Conservation (phyloP, 495 filamentous ascomycete species). For the Aspergillus conjunctus region DNA sequence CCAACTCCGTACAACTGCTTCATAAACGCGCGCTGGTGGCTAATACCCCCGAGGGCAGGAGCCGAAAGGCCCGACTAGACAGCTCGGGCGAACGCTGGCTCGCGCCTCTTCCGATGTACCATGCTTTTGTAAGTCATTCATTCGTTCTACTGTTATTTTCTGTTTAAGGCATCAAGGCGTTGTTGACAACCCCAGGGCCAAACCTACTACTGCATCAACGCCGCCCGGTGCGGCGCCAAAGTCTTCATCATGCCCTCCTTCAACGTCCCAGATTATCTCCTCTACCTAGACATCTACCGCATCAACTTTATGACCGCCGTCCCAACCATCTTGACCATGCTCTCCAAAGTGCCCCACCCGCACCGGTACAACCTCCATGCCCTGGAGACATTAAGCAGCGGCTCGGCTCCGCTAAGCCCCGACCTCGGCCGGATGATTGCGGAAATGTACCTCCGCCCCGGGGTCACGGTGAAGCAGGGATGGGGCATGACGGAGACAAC, state of each 20-base stretch:
- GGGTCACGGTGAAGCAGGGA: conserved; percentile 13
- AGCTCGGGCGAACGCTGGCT: conserved; percentile 14
- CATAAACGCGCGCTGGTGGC: conserved; percentile 6
- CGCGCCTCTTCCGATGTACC: conserved; percentile 11
- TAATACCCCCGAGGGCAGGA: background rate
- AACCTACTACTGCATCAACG: conserved; percentile 20
- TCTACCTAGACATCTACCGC: conserved; percentile 17
- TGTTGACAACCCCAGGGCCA: conserved; percentile 8
- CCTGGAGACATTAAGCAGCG: conserved; percentile 11
- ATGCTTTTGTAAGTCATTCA: conserved; percentile 7
- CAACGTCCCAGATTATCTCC: conserved; percentile 6
- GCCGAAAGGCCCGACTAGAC: conserved; percentile 5
- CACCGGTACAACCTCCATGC: conserved; percentile 9
- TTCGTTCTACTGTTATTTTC: background rate
- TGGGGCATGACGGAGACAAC: conserved; percentile 15
- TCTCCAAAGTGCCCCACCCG: conserved; percentile 7
- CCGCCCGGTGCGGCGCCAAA: conserved; percentile 15
- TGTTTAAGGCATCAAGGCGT: background rate
- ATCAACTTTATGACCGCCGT: conserved; percentile 17
- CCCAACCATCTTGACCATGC: conserved; percentile 9
- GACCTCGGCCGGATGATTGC: conserved; percentile 13
- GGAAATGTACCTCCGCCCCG: conserved; percentile 14
- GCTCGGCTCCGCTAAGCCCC: conserved; percentile 14
- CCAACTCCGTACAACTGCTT: conserved; percentile 13
- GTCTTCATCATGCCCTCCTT: conserved; percentile 18